Percentiles rank a stretch among this genome's conserved stretches.
Conservation (phyloP, 1,284 basidiomycete species). For the Ustilago sp. region DNA sequence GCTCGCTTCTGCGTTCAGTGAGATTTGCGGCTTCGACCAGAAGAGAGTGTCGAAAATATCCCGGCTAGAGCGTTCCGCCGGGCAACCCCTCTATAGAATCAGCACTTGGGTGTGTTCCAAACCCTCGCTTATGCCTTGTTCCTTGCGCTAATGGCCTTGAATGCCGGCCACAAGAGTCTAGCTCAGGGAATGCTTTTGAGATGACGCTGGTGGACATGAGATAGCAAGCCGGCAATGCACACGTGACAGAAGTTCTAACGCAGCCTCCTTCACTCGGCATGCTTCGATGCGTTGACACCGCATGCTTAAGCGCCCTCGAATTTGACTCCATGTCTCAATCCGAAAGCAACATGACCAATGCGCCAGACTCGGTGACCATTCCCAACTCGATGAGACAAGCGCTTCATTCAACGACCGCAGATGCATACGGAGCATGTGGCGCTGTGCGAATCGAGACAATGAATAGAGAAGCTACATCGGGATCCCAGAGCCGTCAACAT, state of each 20-base stretch:
- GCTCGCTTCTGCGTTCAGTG: neutral
- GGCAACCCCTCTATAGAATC: neutral
- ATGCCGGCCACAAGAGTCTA: neutral
- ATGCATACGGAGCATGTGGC: neutral
- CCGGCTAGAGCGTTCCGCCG: neutral
- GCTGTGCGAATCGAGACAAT: neutral
- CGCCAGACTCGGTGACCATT: neutral
- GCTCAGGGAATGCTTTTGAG: neutral
- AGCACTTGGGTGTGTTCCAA: neutral
- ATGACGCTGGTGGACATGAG: neutral
- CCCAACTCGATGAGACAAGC: conserved; percentile 16
- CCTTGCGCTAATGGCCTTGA: neutral
- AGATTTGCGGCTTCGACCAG: neutral
- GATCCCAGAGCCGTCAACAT: neutral
- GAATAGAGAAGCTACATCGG: neutral
- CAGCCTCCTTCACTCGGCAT: conserved; percentile 1
- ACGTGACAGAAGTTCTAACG: neutral
- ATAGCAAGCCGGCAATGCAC: neutral
- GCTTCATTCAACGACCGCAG: neutral
- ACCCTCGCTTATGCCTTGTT: conserved; percentile 6
- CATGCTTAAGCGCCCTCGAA: neutral
- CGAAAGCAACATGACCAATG: neutral
- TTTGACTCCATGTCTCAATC: neutral
- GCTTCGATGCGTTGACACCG: neutral
- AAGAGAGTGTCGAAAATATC: neutral